phyloP scores from a whole-genome alignment of 2,329 filamentous ascomycete genomes.

The Penicillium paneum region DNA sequence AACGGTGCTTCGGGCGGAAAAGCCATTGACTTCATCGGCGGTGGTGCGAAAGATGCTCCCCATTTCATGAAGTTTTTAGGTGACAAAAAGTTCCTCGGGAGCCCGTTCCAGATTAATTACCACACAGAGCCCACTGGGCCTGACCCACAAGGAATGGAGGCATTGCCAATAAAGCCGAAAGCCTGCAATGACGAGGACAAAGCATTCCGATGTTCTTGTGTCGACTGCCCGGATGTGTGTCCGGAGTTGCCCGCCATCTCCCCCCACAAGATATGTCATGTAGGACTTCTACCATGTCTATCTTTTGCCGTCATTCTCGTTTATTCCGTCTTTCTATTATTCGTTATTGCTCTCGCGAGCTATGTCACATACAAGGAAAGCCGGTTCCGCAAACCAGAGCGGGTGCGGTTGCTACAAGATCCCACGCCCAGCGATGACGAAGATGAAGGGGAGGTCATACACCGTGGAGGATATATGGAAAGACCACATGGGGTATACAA shows the following conservation, averaged over 20 bases:
- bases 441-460: constrained; percentile 81
- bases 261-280: constrained; percentile 68
- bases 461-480: constrained; percentile 73
- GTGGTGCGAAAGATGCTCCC: constrained; percentile 85
- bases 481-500: constrained; percentile 74
- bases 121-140: constrained; percentile 57
- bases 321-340: constrained; percentile 71
- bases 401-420: constrained; percentile 83
- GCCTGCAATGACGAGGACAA: constrained; percentile 87
- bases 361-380: constrained; percentile 74
- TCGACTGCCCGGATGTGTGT: constrained; percentile 86
- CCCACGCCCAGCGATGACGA: constrained; percentile 83
- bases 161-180: constrained; percentile 70
- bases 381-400: constrained; percentile 70
- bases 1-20: constrained; percentile 91
- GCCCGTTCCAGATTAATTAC: constrained; percentile 98
- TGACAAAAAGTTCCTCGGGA: constrained; percentile 83
- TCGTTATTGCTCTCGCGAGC: constrained; percentile 65
- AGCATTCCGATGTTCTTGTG: constrained; percentile 82
- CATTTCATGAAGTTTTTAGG: constrained; percentile 88
- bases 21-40: constrained; percentile 94
- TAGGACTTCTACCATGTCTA: constrained; percentile 85
- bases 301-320: constrained; percentile 88
- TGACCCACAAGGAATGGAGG: constrained; percentile 65
- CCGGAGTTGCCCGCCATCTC: constrained; percentile 75